These are phyloP conservation scores for Crithidia brevicula DNA, from an alignment of 208 protist species.

Conservation along the genomic window DNA sequence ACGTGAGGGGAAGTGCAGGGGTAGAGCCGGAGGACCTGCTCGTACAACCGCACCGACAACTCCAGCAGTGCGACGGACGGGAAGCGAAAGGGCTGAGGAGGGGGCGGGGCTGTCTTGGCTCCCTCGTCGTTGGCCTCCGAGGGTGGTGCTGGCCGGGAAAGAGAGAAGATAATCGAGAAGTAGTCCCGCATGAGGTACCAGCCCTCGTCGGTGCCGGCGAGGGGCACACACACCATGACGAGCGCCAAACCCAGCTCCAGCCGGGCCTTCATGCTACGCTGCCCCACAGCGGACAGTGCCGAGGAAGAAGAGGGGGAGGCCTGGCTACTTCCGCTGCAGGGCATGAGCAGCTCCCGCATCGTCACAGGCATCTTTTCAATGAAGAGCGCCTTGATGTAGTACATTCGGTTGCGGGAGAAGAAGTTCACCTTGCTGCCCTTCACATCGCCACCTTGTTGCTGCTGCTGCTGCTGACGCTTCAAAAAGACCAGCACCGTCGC, in stretches of 20 bases:
- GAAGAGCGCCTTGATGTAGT: slow-evolving; percentile 61
- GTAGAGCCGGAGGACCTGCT: slow-evolving; percentile 32
- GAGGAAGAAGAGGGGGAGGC: not conserved
- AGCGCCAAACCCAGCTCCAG: slow-evolving; percentile 56
- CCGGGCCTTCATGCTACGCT: slow-evolving; percentile 21
- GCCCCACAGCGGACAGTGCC: not conserved
- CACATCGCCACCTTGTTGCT: slow-evolving; percentile 13
- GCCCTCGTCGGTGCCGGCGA: slow-evolving; percentile 57
- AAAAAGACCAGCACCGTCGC: slow-evolving; percentile 50
- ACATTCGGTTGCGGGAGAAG: slow-evolving; percentile 28
- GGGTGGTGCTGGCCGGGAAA: not conserved
- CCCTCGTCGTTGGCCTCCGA: not conserved
- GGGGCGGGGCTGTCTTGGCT: not conserved
- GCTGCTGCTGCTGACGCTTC: slow-evolving; percentile 45
- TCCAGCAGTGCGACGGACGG: slow-evolving; percentile 25
- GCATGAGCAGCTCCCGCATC: slow-evolving; percentile 53
- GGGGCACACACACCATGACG: slow-evolving; percentile 43
- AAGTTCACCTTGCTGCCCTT: slow-evolving; percentile 1
- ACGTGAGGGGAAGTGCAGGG: slow-evolving; percentile 21
- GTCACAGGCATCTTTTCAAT: slow-evolving; percentile 65
- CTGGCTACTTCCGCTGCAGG: not conserved
- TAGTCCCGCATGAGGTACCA: slow-evolving; percentile 64
- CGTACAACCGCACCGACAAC: slow-evolving; percentile 27
- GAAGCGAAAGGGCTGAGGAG: slow-evolving; percentile 10
- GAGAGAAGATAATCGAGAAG: slow-evolving; percentile 40